Percentiles rank a stretch among this genome's conserved stretches.
phyloP scores from a whole-genome alignment of 306 rosid species.

The Morella rubra region DNA sequence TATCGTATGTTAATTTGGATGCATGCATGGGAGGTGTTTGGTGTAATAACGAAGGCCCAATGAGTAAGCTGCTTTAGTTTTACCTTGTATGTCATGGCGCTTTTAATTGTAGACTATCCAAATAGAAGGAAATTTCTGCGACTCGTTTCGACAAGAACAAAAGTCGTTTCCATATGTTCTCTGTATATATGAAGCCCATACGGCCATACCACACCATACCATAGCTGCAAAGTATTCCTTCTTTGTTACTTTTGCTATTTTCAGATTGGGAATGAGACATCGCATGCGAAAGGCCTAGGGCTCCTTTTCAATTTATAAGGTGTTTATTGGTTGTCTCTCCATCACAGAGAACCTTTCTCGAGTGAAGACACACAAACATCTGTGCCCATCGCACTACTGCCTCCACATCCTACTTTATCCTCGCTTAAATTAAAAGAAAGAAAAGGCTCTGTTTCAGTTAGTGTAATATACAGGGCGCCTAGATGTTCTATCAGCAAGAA shows the following conservation, averaged over 20 bases:
- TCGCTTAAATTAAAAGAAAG: not conserved
- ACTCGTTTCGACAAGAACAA: too few relatives aligned
- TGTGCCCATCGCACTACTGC: constrained; percentile 24
- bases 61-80: too few relatives aligned
- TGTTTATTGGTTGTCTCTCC: not conserved
- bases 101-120: too few relatives aligned
- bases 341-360: not conserved
- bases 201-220: too few relatives aligned
- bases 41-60: too few relatives aligned
- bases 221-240: not conserved
- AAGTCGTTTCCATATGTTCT: not conserved
- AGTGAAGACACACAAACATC: constrained; percentile 27
- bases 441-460: not conserved
- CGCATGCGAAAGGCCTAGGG: not conserved
- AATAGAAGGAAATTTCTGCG: too few relatives aligned
- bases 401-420: not conserved
- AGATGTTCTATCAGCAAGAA: not conserved
- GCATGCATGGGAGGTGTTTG: too few relatives aligned
- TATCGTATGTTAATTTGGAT: too few relatives aligned
- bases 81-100: too few relatives aligned
- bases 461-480: not conserved
- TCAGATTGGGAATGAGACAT: not conserved
- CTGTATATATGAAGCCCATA: not conserved
- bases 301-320: not conserved
- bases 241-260: not conserved